Base-by-base conservation (phyloP, 208 protist genomes). In the Leishmania turanica region DNA sequence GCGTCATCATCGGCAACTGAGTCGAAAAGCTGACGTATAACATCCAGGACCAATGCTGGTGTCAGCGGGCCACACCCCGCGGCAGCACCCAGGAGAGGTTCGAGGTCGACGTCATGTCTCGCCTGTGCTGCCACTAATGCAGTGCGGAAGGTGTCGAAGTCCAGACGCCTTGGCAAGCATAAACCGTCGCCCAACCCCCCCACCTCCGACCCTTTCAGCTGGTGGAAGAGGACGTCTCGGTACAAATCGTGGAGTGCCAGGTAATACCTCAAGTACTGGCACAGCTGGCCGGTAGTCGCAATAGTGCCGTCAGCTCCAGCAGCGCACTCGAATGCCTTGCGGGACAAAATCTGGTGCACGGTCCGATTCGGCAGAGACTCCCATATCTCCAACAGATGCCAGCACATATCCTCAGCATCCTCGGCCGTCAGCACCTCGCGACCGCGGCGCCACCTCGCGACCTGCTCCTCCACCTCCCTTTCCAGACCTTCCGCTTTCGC, bases 231-330 rank as follows among this genome's bases (percentile, higher is more conserved):
- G 8, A 84, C 80, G 34, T 89, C 83, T n/a, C 76, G 62, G 77
- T 89, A 89, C 27, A 89, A 70, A 40, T 87, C 86, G 45, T 77
- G 83, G 77, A 87, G 64, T n/a, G 76, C 79, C 21, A 87, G 51
- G 53, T 89, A 89, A 49, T 73, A 58, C 34, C 81, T 80, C 45
- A 87, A 65, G 68, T 84, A 89, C 24, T 84, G 65, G 24, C 86
- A 84, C 56, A 89, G 71, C 31, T 75, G 47, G 37, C 40, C 65
- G 3, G 74, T 37, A 19, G 81, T 81, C 15, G 77, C 42, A 17
- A 89, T 80, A 60, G 49, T 64, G 65, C 47, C 64, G 68, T 77
- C 76, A 24, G 42, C 60, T 21, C 77, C 78, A 53, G 82, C 66
- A 49, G 78, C 76, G 37, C 69, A 65, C 7, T 74, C 78, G 53